Evolutionary conservation across 2,329 filamentous ascomycete species (phyloP), one percentile per base, ranked within the genome.

Genomic region (Fusarium sp.): DNA sequence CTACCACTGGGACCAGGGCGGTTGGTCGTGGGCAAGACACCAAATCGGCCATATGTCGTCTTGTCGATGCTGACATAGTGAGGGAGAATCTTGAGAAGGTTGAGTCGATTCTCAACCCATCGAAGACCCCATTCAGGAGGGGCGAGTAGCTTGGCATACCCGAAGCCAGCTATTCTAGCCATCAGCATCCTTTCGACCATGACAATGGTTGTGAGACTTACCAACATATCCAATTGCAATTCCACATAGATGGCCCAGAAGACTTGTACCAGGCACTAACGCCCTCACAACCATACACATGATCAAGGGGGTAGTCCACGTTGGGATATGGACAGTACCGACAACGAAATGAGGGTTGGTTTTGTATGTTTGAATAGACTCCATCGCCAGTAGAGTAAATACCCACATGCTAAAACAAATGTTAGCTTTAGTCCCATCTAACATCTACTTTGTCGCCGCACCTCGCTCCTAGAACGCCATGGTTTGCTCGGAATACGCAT

Each of bases 1-100:
- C 84, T 83, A 11, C 83, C 79, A 49, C 79, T 77, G 39, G 81
- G 77, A 54, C 79, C 77, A 31, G 81, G 76, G 22, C 82, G 79
- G 60, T 81, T 79, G 44, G 77, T 85, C 3, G 90, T 87, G 5
- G 95, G 95, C 62, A 98, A 84, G 18, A 98, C 93, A 4, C 95
- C 95, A 77, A 97, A 98, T 58, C 95, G 88, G 12, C 95, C 95
- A 78, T 95, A 97, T 10, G 94, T 97, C 86, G 97, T 98, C 82
- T 97, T 95, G 78, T 98, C 95, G 20, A 98, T 91, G 62, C 93
- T 97, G 52, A 98, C 92, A 78, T 97, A 98, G 82, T 97, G 94
- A 47, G 95, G 95, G 31, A 98, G 83, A 65, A 94, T 88, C 25
- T 91, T 93, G 27, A 97, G 86, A 14, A 98, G 86, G 78, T 97